These are phyloP conservation scores for Lodderomyces parapsilosis DNA, from an alignment of 1,139 yeast species.

Conservation along the genomic window DNA sequence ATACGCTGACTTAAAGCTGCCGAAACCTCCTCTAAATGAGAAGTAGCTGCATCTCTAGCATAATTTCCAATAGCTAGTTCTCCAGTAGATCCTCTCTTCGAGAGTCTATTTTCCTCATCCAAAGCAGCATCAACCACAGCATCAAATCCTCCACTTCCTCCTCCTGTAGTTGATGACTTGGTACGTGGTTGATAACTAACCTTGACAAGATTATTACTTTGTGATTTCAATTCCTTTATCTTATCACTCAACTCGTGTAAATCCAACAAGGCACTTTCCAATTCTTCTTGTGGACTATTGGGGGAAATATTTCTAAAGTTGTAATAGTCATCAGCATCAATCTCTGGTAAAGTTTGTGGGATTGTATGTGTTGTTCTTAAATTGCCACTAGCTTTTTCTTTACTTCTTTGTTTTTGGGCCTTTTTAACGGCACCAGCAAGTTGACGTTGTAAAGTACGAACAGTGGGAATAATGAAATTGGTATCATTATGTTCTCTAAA, in stretches of 20 bases:
- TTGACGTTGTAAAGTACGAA: conserved; percentile 38
- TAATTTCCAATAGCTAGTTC: background rate
- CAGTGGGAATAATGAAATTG: conserved; percentile 29
- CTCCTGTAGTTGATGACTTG: background rate
- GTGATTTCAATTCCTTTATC: conserved; percentile 28
- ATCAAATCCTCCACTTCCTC: background rate
- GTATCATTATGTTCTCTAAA: conserved; percentile 9
- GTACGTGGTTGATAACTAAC: conserved; percentile 6
- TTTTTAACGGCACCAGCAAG: conserved; percentile 34
- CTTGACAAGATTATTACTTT: conserved; percentile 10
- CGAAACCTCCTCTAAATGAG: conserved; percentile 2
- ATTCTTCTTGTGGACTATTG: conserved; percentile 23
- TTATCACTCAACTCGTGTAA: conserved; percentile 34
- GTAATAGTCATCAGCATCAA: conserved; percentile 16
- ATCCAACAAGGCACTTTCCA: conserved; percentile 30
- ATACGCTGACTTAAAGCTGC: background rate
- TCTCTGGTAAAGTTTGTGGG: conserved; percentile 15
- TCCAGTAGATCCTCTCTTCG: background rate
- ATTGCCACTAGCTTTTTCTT: conserved; percentile 11
- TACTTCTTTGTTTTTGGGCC: conserved; percentile 22
- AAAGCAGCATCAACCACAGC: too few relatives aligned
- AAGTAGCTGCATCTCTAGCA: background rate
- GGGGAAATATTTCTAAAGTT: conserved; percentile 14
- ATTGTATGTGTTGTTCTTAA: conserved; percentile 9
- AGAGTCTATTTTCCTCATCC: background rate